Conservation (phyloP, 257 asterid species). For the Nicotiana knightiana region DNA sequence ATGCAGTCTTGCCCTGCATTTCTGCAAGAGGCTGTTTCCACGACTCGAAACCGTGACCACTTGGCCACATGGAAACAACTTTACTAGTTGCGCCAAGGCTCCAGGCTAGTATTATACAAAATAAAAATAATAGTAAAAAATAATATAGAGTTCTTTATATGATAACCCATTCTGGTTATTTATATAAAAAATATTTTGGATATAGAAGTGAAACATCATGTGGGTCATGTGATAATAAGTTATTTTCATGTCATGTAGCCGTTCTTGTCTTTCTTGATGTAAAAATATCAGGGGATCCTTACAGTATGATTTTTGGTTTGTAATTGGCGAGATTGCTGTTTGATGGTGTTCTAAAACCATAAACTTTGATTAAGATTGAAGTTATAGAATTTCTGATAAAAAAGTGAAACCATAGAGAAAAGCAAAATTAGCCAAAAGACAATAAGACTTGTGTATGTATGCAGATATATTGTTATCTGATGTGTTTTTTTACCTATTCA, state of each 20-base stretch:
- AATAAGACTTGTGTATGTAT: not conserved
- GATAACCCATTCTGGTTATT: not conserved
- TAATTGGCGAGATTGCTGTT: not conserved
- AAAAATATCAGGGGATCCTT: not conserved
- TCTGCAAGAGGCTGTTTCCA: too few relatives aligned
- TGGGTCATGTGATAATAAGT: not conserved
- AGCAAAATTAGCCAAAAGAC: not conserved
- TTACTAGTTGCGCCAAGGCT: too few relatives aligned
- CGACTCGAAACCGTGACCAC: too few relatives aligned
- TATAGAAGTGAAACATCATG: not conserved
- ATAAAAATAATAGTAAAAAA: too few relatives aligned
- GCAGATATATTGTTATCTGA: not conserved
- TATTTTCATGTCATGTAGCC: not conserved
- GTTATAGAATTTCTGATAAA: not conserved
- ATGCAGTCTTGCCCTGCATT: too few relatives aligned
- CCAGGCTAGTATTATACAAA: too few relatives aligned
- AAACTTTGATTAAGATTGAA: not conserved
- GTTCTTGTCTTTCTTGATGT: not conserved
- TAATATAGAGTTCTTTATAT: not conserved
- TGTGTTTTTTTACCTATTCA: slow-evolving; percentile 18
- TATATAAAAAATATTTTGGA: not conserved
- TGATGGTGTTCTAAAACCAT: not conserved
- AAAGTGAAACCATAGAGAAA: not conserved
- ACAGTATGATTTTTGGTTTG: not conserved
- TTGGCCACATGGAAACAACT: too few relatives aligned